Base-by-base conservation (phyloP, 352 stramenopile genomes). In the Phytophthora tentaculata region DNA sequence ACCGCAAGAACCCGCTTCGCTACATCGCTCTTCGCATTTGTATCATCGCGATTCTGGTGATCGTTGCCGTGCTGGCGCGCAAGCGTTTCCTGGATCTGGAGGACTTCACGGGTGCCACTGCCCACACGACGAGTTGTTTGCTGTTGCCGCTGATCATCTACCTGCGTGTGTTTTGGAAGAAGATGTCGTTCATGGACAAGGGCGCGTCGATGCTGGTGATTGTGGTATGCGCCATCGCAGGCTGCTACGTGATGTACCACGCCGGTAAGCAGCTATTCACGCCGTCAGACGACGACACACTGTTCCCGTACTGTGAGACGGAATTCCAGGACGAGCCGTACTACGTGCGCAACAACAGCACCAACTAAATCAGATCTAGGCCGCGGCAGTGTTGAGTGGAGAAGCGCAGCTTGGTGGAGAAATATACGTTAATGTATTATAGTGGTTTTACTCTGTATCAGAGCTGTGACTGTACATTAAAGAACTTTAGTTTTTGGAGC, bases 271-370 rank as follows among this genome's bases (percentile, higher is more conserved):
- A 77, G 39, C 70, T 89, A 14, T 86, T 88, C 62, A 74, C 69
- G 28, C 80, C 81, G 13, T 57, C 55, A 22, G 50, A 71, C 28
- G 71, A 81, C n/a, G 56, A 74, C 14, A 67, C 68, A 14, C 48
- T 68, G 22, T 91, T 91, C 69, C 73, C 75, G 32, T 91, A 86
- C 71, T 91, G 83, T 66, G 49, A 77, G 16, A 66, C 64, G 13
- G 69, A 84, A 61, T 83, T 71, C 67, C 68, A 84, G 64, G 43
- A 78, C 59, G 50, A 73, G 23, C 49, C 76, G 26, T 91, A 86
- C 69, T 88, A 83, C 55, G 79, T 81, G 57, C 28, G 56, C 48
- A 69, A 56, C 59, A 67, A 75, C 57, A 62, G 53, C 44, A 72
- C 57, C 45, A 74, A 66, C 70, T 78, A 74, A 61, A 32, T 28